Evolutionary conservation across 2,329 filamentous ascomycete species (phyloP), one percentile per base, ranked within the genome.

Genomic region (Fusarium graminum): DNA sequence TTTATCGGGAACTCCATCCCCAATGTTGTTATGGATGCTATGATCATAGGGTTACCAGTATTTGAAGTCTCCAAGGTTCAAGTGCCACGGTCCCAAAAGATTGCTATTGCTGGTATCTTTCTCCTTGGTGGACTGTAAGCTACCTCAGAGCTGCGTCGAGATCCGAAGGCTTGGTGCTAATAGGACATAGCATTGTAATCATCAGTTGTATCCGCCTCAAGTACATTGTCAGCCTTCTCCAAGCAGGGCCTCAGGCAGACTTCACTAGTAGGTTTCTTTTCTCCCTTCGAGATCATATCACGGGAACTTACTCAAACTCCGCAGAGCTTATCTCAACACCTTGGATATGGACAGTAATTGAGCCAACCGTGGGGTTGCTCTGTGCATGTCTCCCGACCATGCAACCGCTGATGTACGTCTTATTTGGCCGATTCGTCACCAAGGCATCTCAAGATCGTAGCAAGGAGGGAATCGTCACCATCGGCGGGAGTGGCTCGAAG

Each of bases 361-460:
- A 61, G 8, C 58, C 58, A 7, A 46, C 58, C 0, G 43, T 61
- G 2, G 54, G 41, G 3, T 2, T 59, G 4, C 58, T 59, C 7
- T 61, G 54, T 8, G 54, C 58, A 2, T 59, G 58, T 16, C 17
- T 61, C 5, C 58, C 58, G 0, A 60, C 54, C 0, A 59, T 59
- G 29, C 58, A 52, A 3, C 58, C 16, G 0, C 17, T 59, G 0
- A 16, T 61, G 10, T 25, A 52, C 28, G 25, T 61, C 1, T 34
- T 61, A 2, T 59, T 60, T 13, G 45, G 40, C 0, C 45, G 58
- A 0, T 59, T 59, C 7, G 52, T 59, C 3, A 22, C 40, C 16
- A 39, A n/a, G 12, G 13, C 54, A 1, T 29, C 45, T 0, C 42
- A 52, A 12, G 45, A 59, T 22, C 16, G 45, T 0, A 45, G 56